These are phyloP conservation scores for Xylariaceae sp. DNA, from an alignment of 2,329 filamentous ascomycete species.

Conservation along the genomic window DNA sequence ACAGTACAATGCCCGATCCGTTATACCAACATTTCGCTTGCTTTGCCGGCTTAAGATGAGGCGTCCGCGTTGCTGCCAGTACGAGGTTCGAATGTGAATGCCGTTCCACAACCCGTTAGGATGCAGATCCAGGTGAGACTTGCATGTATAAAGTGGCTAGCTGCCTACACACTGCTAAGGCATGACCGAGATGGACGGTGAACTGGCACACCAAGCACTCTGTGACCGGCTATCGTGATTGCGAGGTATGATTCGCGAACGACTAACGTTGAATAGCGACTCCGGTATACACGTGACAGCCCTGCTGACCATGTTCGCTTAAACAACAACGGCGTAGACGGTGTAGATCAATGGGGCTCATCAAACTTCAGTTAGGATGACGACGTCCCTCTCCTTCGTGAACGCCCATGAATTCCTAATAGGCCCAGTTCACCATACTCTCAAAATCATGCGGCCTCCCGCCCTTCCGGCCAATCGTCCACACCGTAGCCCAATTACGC, in stretches of 20 bases:
- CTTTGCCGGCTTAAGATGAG: not conserved
- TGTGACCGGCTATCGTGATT: not conserved
- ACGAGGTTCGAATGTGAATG: not conserved
- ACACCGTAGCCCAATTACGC: slow-evolving; percentile 41
- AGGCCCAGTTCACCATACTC: not conserved
- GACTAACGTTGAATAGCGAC: not conserved
- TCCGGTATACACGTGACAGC: not conserved
- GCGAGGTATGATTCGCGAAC: not conserved
- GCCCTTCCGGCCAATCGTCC: slow-evolving; percentile 11
- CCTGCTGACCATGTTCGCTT: not conserved
- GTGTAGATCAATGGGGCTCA: not conserved
- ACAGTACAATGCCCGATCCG: not conserved
- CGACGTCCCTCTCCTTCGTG: too few species aligned
- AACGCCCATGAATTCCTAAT: not conserved
- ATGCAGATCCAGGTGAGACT: not conserved
- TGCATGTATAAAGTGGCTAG: not conserved
- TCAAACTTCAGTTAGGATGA: too few species aligned
- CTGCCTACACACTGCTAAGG: not conserved
- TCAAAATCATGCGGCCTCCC: not conserved
- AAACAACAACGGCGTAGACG: not conserved
- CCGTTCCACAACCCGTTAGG: not conserved
- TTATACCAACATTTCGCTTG: not conserved
- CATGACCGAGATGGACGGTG: too few species aligned
- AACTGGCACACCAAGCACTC: not conserved
- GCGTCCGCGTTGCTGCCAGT: not conserved